phyloP scores from a whole-genome alignment of 768 basidiomycete genomes.

The Galerina sulciceps region DNA sequence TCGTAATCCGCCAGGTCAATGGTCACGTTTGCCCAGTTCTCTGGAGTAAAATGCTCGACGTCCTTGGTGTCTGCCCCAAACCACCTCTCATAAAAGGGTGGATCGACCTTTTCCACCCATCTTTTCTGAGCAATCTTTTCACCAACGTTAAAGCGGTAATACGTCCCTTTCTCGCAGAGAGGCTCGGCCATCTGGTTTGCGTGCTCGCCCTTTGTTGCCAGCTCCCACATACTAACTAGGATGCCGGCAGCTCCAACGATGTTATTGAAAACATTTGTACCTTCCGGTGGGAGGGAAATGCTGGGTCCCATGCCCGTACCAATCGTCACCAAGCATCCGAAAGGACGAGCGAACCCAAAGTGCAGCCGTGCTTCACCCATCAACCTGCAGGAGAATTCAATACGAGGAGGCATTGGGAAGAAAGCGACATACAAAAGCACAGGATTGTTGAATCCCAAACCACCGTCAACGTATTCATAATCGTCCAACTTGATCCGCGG shows the following conservation, averaged over 20 bases:
- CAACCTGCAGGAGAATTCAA: slow-evolving; percentile 15
- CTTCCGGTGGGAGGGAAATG: neutral
- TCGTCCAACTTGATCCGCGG: slow-evolving; percentile 28
- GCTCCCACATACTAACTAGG: slow-evolving; percentile 19
- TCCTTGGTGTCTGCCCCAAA: slow-evolving; percentile 10
- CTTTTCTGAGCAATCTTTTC: slow-evolving; percentile 23
- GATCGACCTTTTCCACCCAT: slow-evolving; percentile 25
- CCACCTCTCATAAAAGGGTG: slow-evolving; percentile 15
- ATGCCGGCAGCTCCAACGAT: slow-evolving; percentile 7
- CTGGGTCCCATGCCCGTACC: slow-evolving; percentile 30
- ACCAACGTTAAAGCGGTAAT: slow-evolving; percentile 29
- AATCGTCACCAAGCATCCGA: slow-evolving; percentile 26
- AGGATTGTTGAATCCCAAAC: slow-evolving; percentile 35
- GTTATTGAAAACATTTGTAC: neutral
- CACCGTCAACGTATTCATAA: slow-evolving; percentile 36
- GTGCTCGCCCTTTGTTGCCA: slow-evolving; percentile 19
- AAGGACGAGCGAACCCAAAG: slow-evolving; percentile 25
- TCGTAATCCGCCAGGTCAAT: slow-evolving; percentile 23
- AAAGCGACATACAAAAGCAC: slow-evolving; percentile 23
- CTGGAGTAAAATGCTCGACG: slow-evolving; percentile 19
- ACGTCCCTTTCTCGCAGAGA: slow-evolving; percentile 17
- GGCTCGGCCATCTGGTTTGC: slow-evolving; percentile 18
- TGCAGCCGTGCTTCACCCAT: slow-evolving; percentile 28
- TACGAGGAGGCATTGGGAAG: neutral
- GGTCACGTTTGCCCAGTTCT: slow-evolving; percentile 24